A percentile compares a stretch with the other conserved stretches of the same genome.
Evolutionary conservation across 345 rosid species (phyloP).

Genomic region (Melastoma malabathricum): DNA sequence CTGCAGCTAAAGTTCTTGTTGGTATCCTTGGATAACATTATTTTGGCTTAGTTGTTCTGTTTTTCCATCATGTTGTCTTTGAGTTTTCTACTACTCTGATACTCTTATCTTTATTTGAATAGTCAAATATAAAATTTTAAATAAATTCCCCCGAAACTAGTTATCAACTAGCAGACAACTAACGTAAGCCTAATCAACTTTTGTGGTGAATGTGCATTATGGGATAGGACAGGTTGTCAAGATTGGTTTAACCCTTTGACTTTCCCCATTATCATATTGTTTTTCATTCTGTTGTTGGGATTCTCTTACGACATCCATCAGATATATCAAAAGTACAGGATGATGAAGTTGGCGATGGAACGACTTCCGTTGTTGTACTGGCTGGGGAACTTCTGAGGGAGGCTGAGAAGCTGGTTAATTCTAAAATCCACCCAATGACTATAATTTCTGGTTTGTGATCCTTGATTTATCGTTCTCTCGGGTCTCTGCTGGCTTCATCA

Average conservation of each 20-base stretch:
- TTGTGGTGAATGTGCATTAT: too few species aligned
- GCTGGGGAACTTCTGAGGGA: slow-evolving; percentile 92
- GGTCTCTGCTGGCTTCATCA: not conserved
- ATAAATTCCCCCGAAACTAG: too few species aligned
- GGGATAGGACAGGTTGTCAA: too few species aligned
- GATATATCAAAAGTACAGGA: slow-evolving; percentile 99
- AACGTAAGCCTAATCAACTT: too few species aligned
- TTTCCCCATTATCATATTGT: too few species aligned
- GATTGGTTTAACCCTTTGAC: too few species aligned
- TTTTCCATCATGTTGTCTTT: too few species aligned
- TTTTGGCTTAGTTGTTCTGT: too few species aligned
- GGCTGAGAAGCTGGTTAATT: slow-evolving; percentile 82
- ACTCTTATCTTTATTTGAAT: too few species aligned
- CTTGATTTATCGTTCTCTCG: not conserved
- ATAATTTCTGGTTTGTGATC: slow-evolving; percentile 54
- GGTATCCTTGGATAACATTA: slow-evolving; percentile 43
- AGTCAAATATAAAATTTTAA: too few species aligned
- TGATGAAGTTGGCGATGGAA: slow-evolving; percentile 99
- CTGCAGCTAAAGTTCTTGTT: slow-evolving; percentile 92
- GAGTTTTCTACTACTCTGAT: too few species aligned
- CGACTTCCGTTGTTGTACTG: slow-evolving; percentile 96
- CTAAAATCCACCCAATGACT: slow-evolving; percentile 98
- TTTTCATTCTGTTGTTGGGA: not conserved
- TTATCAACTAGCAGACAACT: too few species aligned
- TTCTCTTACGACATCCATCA: slow-evolving; percentile 13